These are phyloP conservation scores for Tetrahymena thermophila DNA, from an alignment of 73 alveolate species.

Conservation along the genomic window DNA sequence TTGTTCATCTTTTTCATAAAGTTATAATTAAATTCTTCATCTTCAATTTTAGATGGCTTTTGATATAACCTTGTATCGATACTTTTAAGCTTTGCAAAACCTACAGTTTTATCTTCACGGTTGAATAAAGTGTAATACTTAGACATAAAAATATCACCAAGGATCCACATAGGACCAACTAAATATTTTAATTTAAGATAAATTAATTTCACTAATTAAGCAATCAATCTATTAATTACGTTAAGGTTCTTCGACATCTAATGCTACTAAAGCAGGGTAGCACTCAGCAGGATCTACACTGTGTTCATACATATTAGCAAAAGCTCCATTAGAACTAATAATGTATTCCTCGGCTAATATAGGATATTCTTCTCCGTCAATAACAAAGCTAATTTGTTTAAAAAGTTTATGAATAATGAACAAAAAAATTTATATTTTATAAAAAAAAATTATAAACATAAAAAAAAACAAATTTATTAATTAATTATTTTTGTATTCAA, in stretches of 20 bases:
- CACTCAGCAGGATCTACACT: neutral
- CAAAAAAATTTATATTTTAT: too few relatives aligned
- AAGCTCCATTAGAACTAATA: neutral
- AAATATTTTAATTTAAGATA: neutral
- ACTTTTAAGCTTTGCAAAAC: neutral
- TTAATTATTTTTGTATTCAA: too few relatives aligned
- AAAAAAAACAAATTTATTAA: too few relatives aligned
- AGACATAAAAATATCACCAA: constrained; percentile 59
- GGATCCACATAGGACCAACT: constrained; percentile 45
- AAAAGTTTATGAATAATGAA: neutral
- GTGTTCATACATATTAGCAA: neutral
- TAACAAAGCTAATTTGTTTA: neutral
- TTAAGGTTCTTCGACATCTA: neutral
- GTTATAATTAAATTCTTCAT: neutral
- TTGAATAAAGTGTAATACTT: constrained; percentile 45
- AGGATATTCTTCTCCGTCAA: constrained; percentile 5
- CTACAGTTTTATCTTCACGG: constrained; percentile 45
- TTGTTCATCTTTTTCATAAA: neutral
- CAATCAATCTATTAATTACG: neutral
- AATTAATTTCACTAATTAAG: neutral
- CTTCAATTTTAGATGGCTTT: neutral
- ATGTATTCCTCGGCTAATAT: neutral
- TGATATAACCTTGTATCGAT: neutral
- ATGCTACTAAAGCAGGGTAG: neutral
- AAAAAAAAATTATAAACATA: too few relatives aligned